These are phyloP conservation scores for Corymbia citriodora DNA, from an alignment of 441 rosid genomes.

Conservation along the genomic window DNA sequence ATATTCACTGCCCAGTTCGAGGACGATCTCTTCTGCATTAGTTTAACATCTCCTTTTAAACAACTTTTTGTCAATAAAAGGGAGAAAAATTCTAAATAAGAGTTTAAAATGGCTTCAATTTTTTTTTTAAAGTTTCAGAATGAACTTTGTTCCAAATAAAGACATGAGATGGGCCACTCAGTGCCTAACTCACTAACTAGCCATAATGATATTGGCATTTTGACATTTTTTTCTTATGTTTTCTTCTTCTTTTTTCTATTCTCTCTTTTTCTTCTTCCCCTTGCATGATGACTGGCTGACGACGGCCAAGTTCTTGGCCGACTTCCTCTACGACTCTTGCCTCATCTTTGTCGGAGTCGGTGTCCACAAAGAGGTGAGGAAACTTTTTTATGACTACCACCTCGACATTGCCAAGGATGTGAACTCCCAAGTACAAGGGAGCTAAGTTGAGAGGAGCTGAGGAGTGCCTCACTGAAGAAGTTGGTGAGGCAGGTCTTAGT, in stretches of 20 bases:
- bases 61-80: not conserved
- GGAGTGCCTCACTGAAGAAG: not conserved
- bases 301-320: not conserved
- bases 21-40: not conserved
- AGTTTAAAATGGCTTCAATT: not conserved
- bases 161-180: accelerated
- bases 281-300: not conserved
- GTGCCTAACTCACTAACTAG: not conserved
- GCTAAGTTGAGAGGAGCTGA: not conserved
- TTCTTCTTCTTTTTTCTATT: not conserved
- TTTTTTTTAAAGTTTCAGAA: accelerated
- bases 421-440: not conserved
- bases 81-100: not conserved
- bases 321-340: not conserved
- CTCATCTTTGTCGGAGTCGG: not conserved
- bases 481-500: not conserved
- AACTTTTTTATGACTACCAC: not conserved
- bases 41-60: not conserved
- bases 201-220: not conserved
- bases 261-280: not conserved
- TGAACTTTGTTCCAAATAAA: not conserved
- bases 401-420: not conserved
- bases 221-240: not conserved
- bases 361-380: not conserved
- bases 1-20: not conserved